phyloP scores from a whole-genome alignment of 257 asterid species.

The Capsicum pubescens region DNA sequence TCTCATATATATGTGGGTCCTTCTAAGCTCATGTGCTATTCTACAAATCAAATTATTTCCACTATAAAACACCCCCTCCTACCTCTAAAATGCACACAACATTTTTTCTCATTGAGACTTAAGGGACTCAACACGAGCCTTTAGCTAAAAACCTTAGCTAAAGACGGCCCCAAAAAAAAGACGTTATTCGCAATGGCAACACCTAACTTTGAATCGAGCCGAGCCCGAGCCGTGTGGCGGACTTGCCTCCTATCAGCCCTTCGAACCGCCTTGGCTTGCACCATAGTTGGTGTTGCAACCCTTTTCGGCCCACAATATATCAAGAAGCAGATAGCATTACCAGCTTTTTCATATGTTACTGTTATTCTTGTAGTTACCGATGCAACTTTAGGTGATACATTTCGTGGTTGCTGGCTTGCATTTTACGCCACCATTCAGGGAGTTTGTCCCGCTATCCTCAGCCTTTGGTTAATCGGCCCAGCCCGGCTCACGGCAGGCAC shows the following conservation, averaged over 20 bases:
- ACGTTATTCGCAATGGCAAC: conserved; percentile 33
- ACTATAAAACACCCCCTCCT: conserved; percentile 41
- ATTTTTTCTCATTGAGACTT: conserved; percentile 12
- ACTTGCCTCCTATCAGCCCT: conserved; percentile 68
- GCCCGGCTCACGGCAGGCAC: conserved; percentile 51
- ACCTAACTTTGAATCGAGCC: conserved; percentile 36
- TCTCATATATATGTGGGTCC: conserved; percentile 25
- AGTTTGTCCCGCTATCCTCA: conserved; percentile 61
- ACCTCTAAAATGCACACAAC: conserved; percentile 20
- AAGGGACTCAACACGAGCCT: not conserved
- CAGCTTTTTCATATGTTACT: conserved; percentile 80
- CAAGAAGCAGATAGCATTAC: conserved; percentile 52
- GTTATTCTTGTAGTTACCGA: conserved; percentile 66
- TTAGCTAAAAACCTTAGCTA: conserved; percentile 3
- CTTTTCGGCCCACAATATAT: conserved; percentile 62
- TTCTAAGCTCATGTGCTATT: conserved; percentile 17
- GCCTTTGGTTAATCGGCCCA: conserved; percentile 66
- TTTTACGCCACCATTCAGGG: conserved; percentile 57
- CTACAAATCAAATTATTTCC: conserved; percentile 19
- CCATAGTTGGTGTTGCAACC: conserved; percentile 67
- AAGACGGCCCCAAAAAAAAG: not conserved
- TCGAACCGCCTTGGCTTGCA: conserved; percentile 84
- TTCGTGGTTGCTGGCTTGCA: conserved; percentile 76
- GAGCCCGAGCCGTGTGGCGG: conserved; percentile 54
- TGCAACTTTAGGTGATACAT: conserved; percentile 72